A percentile compares a stretch with the other conserved stretches of the same genome.
These are phyloP conservation scores for Cryptosporidium sp. DNA, from an alignment of 169 alveolate genomes.

Conservation along the genomic window DNA sequence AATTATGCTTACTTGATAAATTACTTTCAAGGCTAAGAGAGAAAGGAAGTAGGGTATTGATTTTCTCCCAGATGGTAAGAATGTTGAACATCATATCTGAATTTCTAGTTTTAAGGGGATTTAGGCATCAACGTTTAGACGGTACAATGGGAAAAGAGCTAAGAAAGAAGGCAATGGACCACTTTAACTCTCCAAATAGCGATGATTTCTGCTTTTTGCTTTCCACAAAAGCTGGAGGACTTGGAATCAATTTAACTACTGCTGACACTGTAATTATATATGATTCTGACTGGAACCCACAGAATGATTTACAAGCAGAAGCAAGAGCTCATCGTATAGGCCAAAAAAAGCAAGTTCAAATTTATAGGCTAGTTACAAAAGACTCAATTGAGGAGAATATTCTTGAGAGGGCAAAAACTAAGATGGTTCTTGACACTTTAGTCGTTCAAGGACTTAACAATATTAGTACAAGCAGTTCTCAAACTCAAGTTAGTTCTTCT, in stretches of 20 bases:
- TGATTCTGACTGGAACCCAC: constrained; percentile 99
- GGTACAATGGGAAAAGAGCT: constrained; percentile 97
- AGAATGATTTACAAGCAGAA: constrained; percentile 98
- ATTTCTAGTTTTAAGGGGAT: constrained; percentile 93
- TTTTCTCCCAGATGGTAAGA: constrained; percentile 96
- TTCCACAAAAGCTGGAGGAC: constrained; percentile 99
- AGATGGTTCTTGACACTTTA: constrained; percentile 96
- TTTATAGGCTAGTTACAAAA: constrained; percentile 95
- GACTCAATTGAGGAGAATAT: constrained; percentile 98
- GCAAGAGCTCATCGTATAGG: constrained; percentile 99
- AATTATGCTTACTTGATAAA: constrained; percentile 94
- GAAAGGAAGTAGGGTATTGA: constrained; percentile 94
- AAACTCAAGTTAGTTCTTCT: constrained; percentile 68
- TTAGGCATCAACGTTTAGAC: constrained; percentile 96
- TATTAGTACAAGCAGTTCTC: constrained; percentile 80
- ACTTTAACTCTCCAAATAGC: constrained; percentile 93
- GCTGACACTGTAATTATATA: constrained; percentile 96
- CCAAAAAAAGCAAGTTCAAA: constrained; percentile 94
- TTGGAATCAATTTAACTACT: constrained; percentile 94
- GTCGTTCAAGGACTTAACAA: constrained; percentile 93
- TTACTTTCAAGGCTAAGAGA: constrained; percentile 90
- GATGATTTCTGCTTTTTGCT: constrained; percentile 95
- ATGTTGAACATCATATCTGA: constrained; percentile 97
- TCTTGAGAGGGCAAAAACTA: constrained; percentile 97
- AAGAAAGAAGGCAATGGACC: constrained; percentile 95